Conservation (phyloP, 371 early-diverging fungal species). For the Apophysomyces trapeziformis region DNA sequence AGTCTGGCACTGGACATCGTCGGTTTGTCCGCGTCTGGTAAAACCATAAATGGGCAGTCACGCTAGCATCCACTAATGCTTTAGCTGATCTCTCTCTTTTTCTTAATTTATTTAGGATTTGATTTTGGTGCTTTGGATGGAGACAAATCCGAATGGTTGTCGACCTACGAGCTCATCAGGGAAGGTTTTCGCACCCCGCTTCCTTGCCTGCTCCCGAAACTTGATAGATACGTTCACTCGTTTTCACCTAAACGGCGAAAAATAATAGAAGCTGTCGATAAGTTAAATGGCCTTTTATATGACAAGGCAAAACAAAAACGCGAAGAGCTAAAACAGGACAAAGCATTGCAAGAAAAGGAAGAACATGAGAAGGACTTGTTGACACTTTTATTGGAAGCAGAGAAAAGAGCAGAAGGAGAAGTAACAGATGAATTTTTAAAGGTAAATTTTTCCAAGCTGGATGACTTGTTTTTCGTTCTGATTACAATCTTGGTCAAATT, state of each 20-base stretch:
- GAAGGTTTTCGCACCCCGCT: conserved; percentile 19
- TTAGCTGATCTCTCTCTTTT: neutral
- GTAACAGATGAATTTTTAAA: conserved; percentile 28
- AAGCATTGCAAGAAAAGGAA: neutral
- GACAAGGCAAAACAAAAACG: conserved; percentile 13
- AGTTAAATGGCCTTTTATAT: conserved; percentile 8
- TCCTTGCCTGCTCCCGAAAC: conserved; percentile 6
- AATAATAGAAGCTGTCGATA: conserved; percentile 6
- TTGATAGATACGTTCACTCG: conserved; percentile 4
- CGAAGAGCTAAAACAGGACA: neutral
- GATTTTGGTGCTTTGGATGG: conserved; percentile 32
- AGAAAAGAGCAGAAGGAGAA: conserved; percentile 22
- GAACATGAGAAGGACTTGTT: conserved; percentile 39
- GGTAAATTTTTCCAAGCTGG: conserved; percentile 8
- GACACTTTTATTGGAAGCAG: conserved; percentile 41
- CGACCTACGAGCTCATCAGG: conserved; percentile 25
- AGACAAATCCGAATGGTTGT: conserved; percentile 32
- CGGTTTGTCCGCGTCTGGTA: conserved; percentile 44
- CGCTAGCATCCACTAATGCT: too few species aligned
- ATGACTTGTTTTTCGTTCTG: neutral
- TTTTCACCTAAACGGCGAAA: neutral
- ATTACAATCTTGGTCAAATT: conserved; percentile 17
- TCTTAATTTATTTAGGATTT: conserved; percentile 22
- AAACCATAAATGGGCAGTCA: neutral
- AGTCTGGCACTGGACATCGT: conserved; percentile 38